phyloP scores from a whole-genome alignment of 73 alveolate species.

The Paramecium biaurelia region DNA sequence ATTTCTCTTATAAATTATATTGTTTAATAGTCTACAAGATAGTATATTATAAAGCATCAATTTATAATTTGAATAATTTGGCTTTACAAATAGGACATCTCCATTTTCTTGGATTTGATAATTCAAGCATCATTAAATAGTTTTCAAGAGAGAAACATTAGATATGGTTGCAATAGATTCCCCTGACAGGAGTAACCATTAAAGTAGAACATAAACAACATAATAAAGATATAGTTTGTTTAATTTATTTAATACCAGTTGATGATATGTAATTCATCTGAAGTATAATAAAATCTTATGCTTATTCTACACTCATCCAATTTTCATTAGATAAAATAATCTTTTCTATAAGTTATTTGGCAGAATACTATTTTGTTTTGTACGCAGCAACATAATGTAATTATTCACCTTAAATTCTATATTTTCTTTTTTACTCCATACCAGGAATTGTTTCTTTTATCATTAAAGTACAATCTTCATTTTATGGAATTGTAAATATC shows the following conservation, averaged over 20 bases:
- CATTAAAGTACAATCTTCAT: neutral
- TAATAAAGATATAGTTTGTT: neutral
- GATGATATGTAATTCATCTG: neutral
- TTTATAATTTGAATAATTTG: neutral
- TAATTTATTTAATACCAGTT: neutral
- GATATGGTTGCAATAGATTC: slow-evolving; percentile 10
- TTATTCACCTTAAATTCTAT: neutral
- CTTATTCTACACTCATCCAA: slow-evolving; percentile 51
- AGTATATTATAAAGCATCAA: slow-evolving; percentile 1
- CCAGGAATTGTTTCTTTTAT: neutral
- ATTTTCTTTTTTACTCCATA: neutral
- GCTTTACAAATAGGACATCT: slow-evolving; percentile 40
- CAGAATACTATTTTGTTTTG: neutral
- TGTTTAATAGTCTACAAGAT: neutral
- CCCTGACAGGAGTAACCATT: slow-evolving; percentile 35
- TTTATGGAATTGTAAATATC: neutral
- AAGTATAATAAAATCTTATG: neutral
- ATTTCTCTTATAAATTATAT: neutral
- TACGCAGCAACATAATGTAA: neutral
- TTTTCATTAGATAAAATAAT: neutral
- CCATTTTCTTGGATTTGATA: neutral
- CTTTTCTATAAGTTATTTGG: neutral
- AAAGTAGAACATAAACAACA: neutral
- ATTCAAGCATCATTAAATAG: neutral
- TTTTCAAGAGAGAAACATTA: slow-evolving; percentile 15